A percentile compares a stretch with the other conserved stretches of the same genome.
phyloP scores from a whole-genome alignment of 1,139 yeast genomes.

The Hyphopichia pseudoburtonii region DNA sequence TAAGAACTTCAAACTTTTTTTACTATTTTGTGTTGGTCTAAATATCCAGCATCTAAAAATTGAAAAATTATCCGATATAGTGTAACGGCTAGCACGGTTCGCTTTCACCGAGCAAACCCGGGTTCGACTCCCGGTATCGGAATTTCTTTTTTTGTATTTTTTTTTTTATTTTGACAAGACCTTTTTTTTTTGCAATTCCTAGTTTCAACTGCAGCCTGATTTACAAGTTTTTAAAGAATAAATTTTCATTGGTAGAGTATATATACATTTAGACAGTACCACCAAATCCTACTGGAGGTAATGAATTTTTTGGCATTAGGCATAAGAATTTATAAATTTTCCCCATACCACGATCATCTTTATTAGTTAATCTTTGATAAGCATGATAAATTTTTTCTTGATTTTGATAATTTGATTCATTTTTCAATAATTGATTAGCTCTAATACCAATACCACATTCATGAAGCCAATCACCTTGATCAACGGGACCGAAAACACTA shows the following conservation, averaged over 20 bases:
- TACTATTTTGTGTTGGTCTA: background rate
- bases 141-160: conserved; percentile 39
- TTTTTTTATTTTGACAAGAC: background rate
- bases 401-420: conserved; percentile 28
- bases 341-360: conserved; percentile 71
- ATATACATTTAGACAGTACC: conserved; percentile 7
- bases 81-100: conserved; percentile 84
- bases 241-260: too few relatives aligned
- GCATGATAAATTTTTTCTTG: conserved; percentile 54
- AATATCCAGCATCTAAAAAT: background rate
- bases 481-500: conserved; percentile 56
- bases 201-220: too few relatives aligned
- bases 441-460: conserved; percentile 75
- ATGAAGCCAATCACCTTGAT: conserved; percentile 82
- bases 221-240: too few relatives aligned
- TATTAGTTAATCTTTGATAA: conserved; percentile 64
- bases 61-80: conserved; percentile 56
- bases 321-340: conserved; percentile 72
- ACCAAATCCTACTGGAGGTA: conserved; percentile 39
- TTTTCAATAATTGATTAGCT: conserved; percentile 51
- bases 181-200: background rate
- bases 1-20: background rate
- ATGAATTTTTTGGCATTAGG: conserved; percentile 49
- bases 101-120: conserved; percentile 83
- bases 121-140: conserved; percentile 85